These are phyloP conservation scores for Lepraria neglecta DNA, from an alignment of 495 filamentous ascomycete species.

Conservation along the genomic window DNA sequence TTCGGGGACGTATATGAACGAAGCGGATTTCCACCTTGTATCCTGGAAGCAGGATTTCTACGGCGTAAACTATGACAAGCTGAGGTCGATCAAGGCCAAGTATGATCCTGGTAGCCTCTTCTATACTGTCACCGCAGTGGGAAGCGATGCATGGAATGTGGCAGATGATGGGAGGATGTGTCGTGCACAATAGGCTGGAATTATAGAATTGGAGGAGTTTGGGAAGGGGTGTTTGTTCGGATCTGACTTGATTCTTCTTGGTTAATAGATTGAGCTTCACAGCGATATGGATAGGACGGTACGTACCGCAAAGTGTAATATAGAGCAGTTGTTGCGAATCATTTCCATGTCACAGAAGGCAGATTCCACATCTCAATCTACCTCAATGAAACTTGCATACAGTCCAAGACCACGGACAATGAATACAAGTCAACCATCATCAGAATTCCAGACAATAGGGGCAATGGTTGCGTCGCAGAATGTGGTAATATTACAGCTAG, in stretches of 20 bases:
- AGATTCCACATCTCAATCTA: not conserved
- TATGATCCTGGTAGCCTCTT: slow-evolving; percentile 55
- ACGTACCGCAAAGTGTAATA: not conserved
- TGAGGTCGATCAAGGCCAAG: slow-evolving; percentile 39
- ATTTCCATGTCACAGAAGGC: not conserved
- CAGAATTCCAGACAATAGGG: not conserved
- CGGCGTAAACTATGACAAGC: slow-evolving; percentile 38
- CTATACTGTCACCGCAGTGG: slow-evolving; percentile 56
- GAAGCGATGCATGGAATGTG: slow-evolving; percentile 51
- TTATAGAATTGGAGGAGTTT: not conserved
- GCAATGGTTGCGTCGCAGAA: not conserved
- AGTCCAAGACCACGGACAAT: not conserved
- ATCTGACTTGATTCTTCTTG: not conserved
- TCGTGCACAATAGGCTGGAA: not conserved
- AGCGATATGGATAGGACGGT: not conserved
- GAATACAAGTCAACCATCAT: not conserved
- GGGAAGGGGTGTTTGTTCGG: slow-evolving; percentile 1
- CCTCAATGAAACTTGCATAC: not conserved
- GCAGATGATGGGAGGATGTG: slow-evolving; percentile 35
- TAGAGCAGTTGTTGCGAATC: not conserved
- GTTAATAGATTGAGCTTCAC: not conserved
- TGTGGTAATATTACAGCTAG: not conserved
- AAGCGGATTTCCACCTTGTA: slow-evolving; percentile 46
- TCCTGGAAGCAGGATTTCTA: slow-evolving; percentile 49
- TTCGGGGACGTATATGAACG: slow-evolving; percentile 44